These are phyloP conservation scores for Thymus mandschuricus DNA, from an alignment of 257 asterid genomes.

Conservation along the genomic window DNA sequence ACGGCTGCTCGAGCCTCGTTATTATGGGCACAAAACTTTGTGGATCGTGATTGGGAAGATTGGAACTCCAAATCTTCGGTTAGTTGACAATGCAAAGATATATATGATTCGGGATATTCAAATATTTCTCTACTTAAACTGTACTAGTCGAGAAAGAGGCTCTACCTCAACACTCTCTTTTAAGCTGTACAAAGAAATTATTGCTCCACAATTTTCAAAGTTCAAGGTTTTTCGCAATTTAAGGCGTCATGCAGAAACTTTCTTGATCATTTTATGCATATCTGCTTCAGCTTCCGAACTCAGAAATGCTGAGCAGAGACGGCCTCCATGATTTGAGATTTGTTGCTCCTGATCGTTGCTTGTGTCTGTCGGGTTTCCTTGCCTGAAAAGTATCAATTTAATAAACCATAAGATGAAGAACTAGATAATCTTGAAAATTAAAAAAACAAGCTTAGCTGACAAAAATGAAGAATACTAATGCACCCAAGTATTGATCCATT, in stretches of 20 bases:
- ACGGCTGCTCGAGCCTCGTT: conserved; percentile 67
- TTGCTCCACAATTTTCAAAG: conserved; percentile 26
- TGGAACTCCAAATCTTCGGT: conserved; percentile 51
- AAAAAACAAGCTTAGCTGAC: not conserved
- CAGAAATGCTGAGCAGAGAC: conserved; percentile 66
- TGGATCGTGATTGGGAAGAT: conserved; percentile 63
- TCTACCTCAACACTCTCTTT: conserved; percentile 22
- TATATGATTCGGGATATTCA: conserved; percentile 11
- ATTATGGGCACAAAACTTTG: conserved; percentile 64
- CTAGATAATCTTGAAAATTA: not conserved
- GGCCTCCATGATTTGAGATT: conserved; percentile 67
- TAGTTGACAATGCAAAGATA: conserved; percentile 21
- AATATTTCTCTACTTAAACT: conserved; percentile 23
- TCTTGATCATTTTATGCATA: conserved; percentile 7
- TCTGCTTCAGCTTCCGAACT: conserved; percentile 40
- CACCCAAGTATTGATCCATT: not conserved
- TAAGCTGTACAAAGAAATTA: conserved; percentile 37
- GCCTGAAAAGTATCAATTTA: conserved; percentile 40
- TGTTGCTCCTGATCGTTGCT: conserved; percentile 38
- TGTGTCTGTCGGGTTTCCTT: conserved; percentile 39
- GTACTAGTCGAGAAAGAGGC: conserved; percentile 31
- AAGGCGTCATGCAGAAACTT: conserved; percentile 8
- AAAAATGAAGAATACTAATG: not conserved
- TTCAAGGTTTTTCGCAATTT: conserved; percentile 5
- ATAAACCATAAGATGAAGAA: not conserved